Evolutionary conservation across 2,329 filamentous ascomycete species (phyloP), one percentile per base, ranked within the genome.

Genomic region (Capronia epimyces): DNA sequence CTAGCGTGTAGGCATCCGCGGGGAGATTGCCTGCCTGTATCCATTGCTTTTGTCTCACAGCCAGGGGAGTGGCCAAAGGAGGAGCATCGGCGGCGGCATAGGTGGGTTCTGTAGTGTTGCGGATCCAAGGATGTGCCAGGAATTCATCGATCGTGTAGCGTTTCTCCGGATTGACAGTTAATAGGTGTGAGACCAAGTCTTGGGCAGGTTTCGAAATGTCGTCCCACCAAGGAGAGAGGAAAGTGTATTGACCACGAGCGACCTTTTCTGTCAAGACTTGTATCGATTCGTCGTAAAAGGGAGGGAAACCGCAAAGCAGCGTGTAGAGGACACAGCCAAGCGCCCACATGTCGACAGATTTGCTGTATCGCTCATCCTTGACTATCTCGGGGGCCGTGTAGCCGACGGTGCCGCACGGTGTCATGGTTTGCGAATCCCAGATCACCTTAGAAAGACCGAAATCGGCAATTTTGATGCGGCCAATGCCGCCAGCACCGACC

Each of bases 381-480:
- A 98, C 93, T 57, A 98, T 98, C 67, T 98, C 93, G 6, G 93
- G 93, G 2, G 93, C 93, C 95, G 93, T 97, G 71, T 98, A 98
- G 37, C 93, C 93, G 50, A 97, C 93, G 0, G 93, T 98, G 51
- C 93, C 93, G 68, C 93, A 98, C n/a, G 93, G 93, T 2, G 93
- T 98, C 88, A 96, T 97, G 8, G 93, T 98, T 66, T 95, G 87
- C 61, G 83, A 93, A 63, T 97, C 93, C 93, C 93, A 98, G 13
- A 98, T 89, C 60, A 98, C 87, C 72, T 98, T 98, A 57, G 91
- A 96, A 8, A 98, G 76, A 47, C 93, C 93, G 66, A 98, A 98
- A 66, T 98, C 93, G 66, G 93, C 93, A 68, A 98, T 91, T 76
- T 98, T 97, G 73, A 98, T 95, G 58, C 80, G 76, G 25, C 93